phyloP scores from a whole-genome alignment of 2,329 filamentous ascomycete species.

The Anthostomella pinea region DNA sequence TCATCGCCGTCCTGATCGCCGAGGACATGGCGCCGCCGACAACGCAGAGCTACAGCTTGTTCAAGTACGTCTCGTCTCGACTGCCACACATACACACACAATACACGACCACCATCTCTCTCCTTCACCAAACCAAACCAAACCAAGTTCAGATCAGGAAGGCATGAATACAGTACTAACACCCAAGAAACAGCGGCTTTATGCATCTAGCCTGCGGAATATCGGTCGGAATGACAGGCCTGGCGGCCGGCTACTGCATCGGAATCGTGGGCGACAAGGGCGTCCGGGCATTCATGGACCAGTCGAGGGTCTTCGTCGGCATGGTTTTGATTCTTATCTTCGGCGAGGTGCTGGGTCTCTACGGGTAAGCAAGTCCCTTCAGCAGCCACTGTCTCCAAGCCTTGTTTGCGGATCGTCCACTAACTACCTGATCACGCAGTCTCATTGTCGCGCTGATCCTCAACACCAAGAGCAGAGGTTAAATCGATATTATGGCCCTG shows the following conservation, averaged over 20 bases:
- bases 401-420: slow-evolving; percentile 18
- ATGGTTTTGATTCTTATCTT: slow-evolving; percentile 99
- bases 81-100: background rate
- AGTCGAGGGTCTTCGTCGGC: slow-evolving; percentile 93
- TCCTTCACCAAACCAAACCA: too few relatives aligned
- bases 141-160: too few relatives aligned
- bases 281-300: slow-evolving; percentile 92
- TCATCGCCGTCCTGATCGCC: slow-evolving; percentile 93
- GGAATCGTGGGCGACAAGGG: slow-evolving; percentile 93
- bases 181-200: slow-evolving; percentile 61
- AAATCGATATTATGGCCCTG: slow-evolving; percentile 19
- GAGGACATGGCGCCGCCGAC: slow-evolving; percentile 78
- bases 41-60: slow-evolving; percentile 72
- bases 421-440: slow-evolving; percentile 43
- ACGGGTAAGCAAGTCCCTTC: slow-evolving; percentile 64
- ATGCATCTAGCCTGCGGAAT: slow-evolving; percentile 91
- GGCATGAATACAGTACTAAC: slow-evolving; percentile 20
- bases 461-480: slow-evolving; percentile 78
- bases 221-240: slow-evolving; percentile 85
- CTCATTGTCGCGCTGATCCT: slow-evolving; percentile 91
- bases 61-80: slow-evolving; percentile 56
- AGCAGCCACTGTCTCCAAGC: background rate
- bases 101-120: too few relatives aligned
- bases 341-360: slow-evolving; percentile 93
- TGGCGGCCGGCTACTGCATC: slow-evolving; percentile 95